A percentile compares a stretch with the other conserved stretches of the same genome.
These are phyloP conservation scores for Knufia petricola DNA, from an alignment of 2,329 filamentous ascomycete genomes.

Conservation along the genomic window DNA sequence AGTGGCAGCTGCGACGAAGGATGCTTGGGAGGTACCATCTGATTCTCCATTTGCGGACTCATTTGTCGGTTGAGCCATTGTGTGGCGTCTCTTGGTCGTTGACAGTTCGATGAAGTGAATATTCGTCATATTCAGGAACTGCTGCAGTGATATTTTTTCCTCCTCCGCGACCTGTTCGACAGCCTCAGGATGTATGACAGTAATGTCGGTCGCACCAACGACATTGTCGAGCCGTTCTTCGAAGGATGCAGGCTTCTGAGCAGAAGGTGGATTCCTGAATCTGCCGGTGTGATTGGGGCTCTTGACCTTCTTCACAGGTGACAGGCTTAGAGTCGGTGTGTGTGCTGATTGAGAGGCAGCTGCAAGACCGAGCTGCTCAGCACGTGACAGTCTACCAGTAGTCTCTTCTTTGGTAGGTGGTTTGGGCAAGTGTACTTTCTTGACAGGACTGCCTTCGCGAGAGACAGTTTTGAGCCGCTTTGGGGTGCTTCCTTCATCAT, in stretches of 20 bases:
- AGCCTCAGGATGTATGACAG: constrained; percentile 14
- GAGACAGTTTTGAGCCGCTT: constrained; percentile 57
- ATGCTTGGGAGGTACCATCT: constrained; percentile 36
- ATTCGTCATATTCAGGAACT: constrained; percentile 89
- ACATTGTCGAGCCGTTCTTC: constrained; percentile 25
- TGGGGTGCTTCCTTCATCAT: constrained; percentile 44
- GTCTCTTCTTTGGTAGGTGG: constrained; percentile 59
- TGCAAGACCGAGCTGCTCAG: constrained; percentile 35
- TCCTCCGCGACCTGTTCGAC: constrained; percentile 28
- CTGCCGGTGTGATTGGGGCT: constrained; percentile 50
- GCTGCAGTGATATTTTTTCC: constrained; percentile 70
- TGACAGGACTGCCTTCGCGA: constrained; percentile 64
- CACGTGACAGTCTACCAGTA: constrained; percentile 44
- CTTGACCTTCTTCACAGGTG: constrained; percentile 42
- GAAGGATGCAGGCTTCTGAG: constrained; percentile 22
- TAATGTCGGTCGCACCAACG: constrained; percentile 21
- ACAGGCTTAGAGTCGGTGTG: constrained; percentile 35
- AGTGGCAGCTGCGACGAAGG: constrained; percentile 67
- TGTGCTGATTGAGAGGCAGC: constrained; percentile 25
- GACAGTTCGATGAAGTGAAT: constrained; percentile 98
- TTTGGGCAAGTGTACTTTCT: constrained; percentile 60
- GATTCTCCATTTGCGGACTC: constrained; percentile 8
- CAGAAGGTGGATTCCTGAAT: constrained; percentile 42
- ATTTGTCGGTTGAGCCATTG: constrained; percentile 37
- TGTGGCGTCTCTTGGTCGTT: constrained; percentile 88